Evolutionary conservation across 1,139 yeast species (phyloP), one percentile per base, ranked within the genome.

Genomic region (Geotrichum fermentans): DNA sequence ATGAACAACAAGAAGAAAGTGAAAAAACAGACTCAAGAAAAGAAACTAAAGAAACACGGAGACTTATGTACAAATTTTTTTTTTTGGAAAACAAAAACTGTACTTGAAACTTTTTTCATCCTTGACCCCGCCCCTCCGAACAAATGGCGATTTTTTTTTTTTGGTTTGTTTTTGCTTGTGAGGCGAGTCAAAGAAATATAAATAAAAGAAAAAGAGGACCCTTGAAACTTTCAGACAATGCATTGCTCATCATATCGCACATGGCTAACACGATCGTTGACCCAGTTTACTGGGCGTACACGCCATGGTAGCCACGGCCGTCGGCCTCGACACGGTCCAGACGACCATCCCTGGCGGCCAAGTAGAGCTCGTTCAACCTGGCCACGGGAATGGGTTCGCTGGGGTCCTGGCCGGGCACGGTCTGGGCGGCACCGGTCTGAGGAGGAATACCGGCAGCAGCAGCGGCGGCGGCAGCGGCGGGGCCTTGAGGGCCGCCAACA

Each of bases 291-390:
- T 67, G 71, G 38, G 72, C 71, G 53, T 66, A 68, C 28, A 69
- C 72, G 26, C 70, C 71, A 44, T 68, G 71, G 54, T 63, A 72
- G 3, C 75, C 74, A 47, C 72, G 64, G 4, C 74, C 62, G 47
- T 67, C 72, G 21, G 74, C 65, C 46, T 73, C 77, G 55, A 73
- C 64, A n/a, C 77, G 61, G 56, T 73, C 77, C 38, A 73, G 58
- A 47, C 77, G 70, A 8, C 77, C 77, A 52, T 73, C 77, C 45
- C 74, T 67, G 11, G 76, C 75, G 42, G 76, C 76, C 38, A 71
- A 56, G 55, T 73, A 73, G 43, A 73, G 61, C 58, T 73, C 75
- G 53, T 73, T 73, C 57, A 79, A 71, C 50, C 76, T 57, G 20
- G 69, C 70, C 29, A 68, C 69, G 17, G 71, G 69, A 18, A 67